Conservation (phyloP, 257 asterid species). For the Ocimum tenuiflorum region DNA sequence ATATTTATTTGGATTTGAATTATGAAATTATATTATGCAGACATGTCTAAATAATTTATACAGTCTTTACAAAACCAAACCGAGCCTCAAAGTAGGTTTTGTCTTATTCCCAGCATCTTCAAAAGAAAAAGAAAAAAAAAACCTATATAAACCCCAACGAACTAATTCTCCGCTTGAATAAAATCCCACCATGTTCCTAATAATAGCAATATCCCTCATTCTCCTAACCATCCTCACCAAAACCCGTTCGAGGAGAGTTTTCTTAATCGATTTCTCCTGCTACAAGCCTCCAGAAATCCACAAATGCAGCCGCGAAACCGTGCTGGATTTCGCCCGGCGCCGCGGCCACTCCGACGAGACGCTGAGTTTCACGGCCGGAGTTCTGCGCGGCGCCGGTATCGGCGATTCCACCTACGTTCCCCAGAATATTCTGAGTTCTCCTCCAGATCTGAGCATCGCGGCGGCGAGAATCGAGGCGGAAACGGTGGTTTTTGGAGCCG, state of each 20-base stretch:
- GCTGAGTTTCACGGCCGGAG: slow-evolving; percentile 20
- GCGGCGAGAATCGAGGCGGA: slow-evolving; percentile 47
- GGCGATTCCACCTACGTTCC: slow-evolving; percentile 42
- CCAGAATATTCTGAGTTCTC: slow-evolving; percentile 15
- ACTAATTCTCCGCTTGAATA: no score
- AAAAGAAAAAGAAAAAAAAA: no score
- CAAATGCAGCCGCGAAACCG: slow-evolving; percentile 27
- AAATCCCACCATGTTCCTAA: no score
- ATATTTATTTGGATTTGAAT: no score
- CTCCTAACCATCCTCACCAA: neutral
- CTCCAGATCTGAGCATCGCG: slow-evolving; percentile 29
- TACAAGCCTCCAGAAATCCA: slow-evolving; percentile 41
- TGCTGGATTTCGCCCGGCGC: neutral
- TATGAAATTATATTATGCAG: no score
- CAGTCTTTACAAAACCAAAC: no score
- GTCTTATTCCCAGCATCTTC: no score
- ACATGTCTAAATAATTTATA: no score
- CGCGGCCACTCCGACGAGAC: neutral
- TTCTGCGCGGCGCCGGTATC: slow-evolving; percentile 24
- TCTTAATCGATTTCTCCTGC: slow-evolving; percentile 48
- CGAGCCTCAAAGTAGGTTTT: no score
- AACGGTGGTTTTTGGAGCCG: slow-evolving; percentile 49
- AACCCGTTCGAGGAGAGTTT: slow-evolving; percentile 5
- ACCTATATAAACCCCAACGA: no score
- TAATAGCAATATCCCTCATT: neutral